A percentile compares a stretch with the other conserved stretches of the same genome.
Evolutionary conservation across 116 monocot species (phyloP).

Genomic region (Zostera marina): DNA sequence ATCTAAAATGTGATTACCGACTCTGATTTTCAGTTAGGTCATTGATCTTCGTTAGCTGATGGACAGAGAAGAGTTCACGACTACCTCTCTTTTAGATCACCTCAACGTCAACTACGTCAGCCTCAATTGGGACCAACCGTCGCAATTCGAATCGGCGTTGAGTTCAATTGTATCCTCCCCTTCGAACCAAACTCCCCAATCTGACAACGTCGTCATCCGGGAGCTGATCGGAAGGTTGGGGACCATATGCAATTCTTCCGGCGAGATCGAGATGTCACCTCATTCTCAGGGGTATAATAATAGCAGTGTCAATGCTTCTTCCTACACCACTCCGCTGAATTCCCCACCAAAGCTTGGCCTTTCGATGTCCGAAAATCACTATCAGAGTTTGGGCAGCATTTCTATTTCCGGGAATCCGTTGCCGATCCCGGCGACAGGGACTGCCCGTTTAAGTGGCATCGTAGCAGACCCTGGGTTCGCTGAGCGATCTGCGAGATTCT

Average conservation of each 20-base stretch:
- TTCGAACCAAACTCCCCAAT: constrained; percentile 5
- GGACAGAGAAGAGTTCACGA: constrained; percentile 2
- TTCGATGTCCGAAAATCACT: constrained; percentile 15
- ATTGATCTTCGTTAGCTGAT: background rate
- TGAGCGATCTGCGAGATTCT: constrained; percentile 35
- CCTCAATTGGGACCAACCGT: constrained; percentile 8
- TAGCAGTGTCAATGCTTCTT: constrained; percentile 6
- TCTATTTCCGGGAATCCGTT: background rate
- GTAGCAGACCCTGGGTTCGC: constrained; percentile 23
- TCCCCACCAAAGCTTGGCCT: constrained; percentile 34
- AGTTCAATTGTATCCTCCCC: constrained; percentile 55
- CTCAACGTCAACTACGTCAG: background rate
- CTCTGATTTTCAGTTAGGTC: too few relatives aligned
- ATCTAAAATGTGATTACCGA: too few relatives aligned
- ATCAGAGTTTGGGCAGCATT: background rate
- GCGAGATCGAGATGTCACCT: constrained; percentile 19
- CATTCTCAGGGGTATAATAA: constrained; percentile 1
- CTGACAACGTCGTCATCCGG: constrained; percentile 18
- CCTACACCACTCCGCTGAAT: constrained; percentile 25
- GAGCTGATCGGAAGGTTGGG: constrained; percentile 37
- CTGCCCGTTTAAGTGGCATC: constrained; percentile 12
- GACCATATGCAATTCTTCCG: constrained; percentile 33
- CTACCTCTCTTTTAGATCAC: background rate
- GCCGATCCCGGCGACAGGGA: background rate
- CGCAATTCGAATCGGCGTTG: constrained; percentile 25